Conservation (phyloP, 2,329 filamentous ascomycete genomes). For the Calycina herbarum region DNA sequence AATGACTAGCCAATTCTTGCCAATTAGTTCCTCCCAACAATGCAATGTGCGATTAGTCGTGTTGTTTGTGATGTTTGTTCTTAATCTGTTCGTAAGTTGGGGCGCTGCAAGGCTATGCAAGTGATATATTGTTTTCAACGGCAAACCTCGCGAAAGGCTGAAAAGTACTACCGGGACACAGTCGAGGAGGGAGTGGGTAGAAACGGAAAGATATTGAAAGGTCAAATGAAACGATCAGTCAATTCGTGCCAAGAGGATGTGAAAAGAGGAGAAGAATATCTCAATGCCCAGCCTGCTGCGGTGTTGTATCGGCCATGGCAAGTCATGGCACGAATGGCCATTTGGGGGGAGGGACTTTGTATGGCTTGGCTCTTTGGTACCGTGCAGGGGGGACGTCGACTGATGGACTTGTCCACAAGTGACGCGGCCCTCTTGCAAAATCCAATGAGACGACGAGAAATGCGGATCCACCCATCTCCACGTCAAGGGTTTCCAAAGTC, state of each 20-base stretch:
- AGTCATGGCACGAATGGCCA: not conserved
- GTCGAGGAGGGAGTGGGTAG: slow-evolving; percentile 3
- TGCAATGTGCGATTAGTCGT: not conserved
- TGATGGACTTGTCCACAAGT: not conserved
- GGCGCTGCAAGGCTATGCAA: not conserved
- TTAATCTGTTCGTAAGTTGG: no score
- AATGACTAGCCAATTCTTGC: not conserved
- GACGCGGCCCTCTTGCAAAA: not conserved
- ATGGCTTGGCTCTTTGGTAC: not conserved
- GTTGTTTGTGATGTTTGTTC: not conserved
- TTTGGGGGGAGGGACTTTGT: not conserved
- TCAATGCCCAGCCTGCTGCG: not conserved
- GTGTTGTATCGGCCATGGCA: slow-evolving; percentile 2
- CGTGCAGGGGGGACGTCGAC: not conserved
- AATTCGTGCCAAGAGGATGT: not conserved
- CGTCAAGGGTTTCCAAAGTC: no score
- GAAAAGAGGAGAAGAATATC: slow-evolving; percentile 4
- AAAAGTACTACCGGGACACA: not conserved
- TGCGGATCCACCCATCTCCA: no score
- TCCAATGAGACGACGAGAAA: not conserved
- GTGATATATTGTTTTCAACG: not conserved
- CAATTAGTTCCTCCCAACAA: not conserved
- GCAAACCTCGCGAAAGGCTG: not conserved
- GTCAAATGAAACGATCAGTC: not conserved
- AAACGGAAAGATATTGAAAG: not conserved